Conservation (phyloP, 2,329 filamentous ascomycete genomes). For the Verticillium nubilum region DNA sequence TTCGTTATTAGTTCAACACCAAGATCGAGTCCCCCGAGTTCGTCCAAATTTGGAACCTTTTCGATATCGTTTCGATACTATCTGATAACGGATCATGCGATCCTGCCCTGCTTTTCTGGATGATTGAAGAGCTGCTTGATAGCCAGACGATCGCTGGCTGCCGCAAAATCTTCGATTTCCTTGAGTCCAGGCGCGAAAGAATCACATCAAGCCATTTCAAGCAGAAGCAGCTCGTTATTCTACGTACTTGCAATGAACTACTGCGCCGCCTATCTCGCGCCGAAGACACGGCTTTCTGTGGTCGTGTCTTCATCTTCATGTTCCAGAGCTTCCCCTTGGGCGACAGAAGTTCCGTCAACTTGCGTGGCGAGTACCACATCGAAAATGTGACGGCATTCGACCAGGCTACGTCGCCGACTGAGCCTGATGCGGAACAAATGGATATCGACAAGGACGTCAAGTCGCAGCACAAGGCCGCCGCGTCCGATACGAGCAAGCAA, state of each 20-base stretch:
- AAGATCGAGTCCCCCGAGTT: conserved; percentile 74
- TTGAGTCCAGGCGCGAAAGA: conserved; percentile 86
- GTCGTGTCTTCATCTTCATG: conserved; percentile 95
- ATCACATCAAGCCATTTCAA: conserved; percentile 77
- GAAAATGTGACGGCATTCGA: conserved; percentile 92
- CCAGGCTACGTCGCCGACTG: conserved; percentile 28
- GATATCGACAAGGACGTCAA: conserved; percentile 52
- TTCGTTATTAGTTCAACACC: conserved; percentile 55
- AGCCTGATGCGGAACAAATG: conserved; percentile 47
- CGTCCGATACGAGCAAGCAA: conserved; percentile 37
- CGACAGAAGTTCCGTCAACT: conserved; percentile 95
- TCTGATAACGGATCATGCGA: conserved; percentile 77
- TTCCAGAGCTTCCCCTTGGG: conserved; percentile 97
- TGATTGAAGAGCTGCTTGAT: conserved; percentile 92
- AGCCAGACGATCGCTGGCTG: conserved; percentile 93
- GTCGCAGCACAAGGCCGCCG: conserved; percentile 35
- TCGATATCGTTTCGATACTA: conserved; percentile 85
- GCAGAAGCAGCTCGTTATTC: conserved; percentile 80
- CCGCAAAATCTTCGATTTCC: conserved; percentile 85
- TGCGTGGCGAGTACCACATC: conserved; percentile 90
- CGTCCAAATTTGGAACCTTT: conserved; percentile 83
- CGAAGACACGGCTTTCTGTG: conserved; percentile 95
- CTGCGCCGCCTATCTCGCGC: conserved; percentile 90
- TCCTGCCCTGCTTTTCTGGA: conserved; percentile 76
- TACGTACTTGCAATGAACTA: conserved; percentile 93